A percentile compares a stretch with the other conserved stretches of the same genome.
Evolutionary conservation across 1,139 yeast species (phyloP).

Genomic region (Debaryomyces robertsiae): DNA sequence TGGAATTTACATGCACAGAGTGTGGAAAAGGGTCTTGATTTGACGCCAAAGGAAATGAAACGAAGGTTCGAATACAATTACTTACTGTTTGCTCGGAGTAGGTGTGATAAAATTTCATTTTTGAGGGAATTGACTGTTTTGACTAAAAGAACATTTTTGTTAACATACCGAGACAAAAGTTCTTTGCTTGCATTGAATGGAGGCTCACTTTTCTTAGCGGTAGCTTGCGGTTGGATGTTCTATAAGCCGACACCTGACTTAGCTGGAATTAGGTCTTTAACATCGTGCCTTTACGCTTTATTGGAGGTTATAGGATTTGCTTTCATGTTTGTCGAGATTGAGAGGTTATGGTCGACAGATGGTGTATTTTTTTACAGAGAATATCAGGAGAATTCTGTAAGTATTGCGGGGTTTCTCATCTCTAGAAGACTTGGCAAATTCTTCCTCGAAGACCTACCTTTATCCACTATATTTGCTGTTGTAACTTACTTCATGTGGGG

Average conservation of each 20-base stretch:
- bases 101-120: slow-evolving; percentile 33
- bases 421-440: slow-evolving; percentile 70
- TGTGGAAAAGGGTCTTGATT: not conserved
- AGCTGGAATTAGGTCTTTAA: slow-evolving; percentile 67
- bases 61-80: slow-evolving; percentile 26
- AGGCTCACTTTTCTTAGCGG: slow-evolving; percentile 60
- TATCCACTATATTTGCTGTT: slow-evolving; percentile 58
- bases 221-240: slow-evolving; percentile 76
- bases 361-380: slow-evolving; percentile 74
- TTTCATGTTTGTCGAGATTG: slow-evolving; percentile 70
- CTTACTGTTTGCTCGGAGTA: slow-evolving; percentile 28
- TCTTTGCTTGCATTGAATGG: slow-evolving; percentile 56
- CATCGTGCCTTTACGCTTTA: slow-evolving; percentile 66
- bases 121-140: slow-evolving; percentile 54
- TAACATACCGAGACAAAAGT: slow-evolving; percentile 61
- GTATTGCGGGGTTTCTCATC: slow-evolving; percentile 65
- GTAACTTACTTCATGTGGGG: slow-evolving; percentile 84
- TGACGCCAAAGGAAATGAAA: slow-evolving; percentile 17
- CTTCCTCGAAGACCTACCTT: slow-evolving; percentile 68
- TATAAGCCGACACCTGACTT: slow-evolving; percentile 62
- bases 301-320: slow-evolving; percentile 69
- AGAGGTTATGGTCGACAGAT: slow-evolving; percentile 69
- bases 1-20: slow-evolving; percentile 46
- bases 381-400: slow-evolving; percentile 68
- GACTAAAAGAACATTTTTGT: slow-evolving; percentile 54